Conservation (phyloP, 2,329 filamentous ascomycete genomes). For the Penicillium sp. region DNA sequence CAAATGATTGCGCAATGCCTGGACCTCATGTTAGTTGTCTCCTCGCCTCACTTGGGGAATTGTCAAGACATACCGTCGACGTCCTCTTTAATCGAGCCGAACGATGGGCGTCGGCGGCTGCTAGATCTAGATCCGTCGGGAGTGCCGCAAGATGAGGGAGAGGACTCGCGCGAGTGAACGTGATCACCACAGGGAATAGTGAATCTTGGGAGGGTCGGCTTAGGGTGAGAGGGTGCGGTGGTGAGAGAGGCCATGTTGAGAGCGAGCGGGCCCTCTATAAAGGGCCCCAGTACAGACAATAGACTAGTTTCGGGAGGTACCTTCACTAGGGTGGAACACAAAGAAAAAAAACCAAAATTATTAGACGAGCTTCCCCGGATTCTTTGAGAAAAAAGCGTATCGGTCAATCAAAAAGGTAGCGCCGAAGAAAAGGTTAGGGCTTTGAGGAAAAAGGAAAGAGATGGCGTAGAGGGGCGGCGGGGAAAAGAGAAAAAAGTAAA, state of each 20-base stretch:
- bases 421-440: slow-evolving; percentile 15
- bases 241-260: slow-evolving; percentile 33
- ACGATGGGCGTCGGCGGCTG: slow-evolving; percentile 42
- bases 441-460: slow-evolving; percentile 9
- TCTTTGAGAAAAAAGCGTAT: slow-evolving; percentile 21
- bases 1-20: slow-evolving; percentile 47
- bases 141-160: slow-evolving; percentile 36
- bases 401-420: slow-evolving; percentile 17
- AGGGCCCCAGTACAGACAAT: slow-evolving; percentile 15
- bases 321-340: slow-evolving; percentile 10
- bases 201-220: slow-evolving; percentile 26
- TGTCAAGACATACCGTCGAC: slow-evolving; percentile 36
- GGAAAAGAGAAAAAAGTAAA: slow-evolving; percentile 20
- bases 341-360: slow-evolving; percentile 14
- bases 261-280: slow-evolving; percentile 27
- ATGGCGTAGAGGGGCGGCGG: slow-evolving; percentile 24
- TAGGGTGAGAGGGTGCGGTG: slow-evolving; percentile 20
- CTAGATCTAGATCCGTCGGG: slow-evolving; percentile 40
- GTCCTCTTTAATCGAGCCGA: slow-evolving; percentile 48
- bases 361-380: slow-evolving; percentile 32
- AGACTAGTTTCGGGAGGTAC: slow-evolving; percentile 6
- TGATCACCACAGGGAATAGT: slow-evolving; percentile 22
- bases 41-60: background rate
- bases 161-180: slow-evolving; percentile 32
- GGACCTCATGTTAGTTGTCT: slow-evolving; percentile 1